phyloP scores from a whole-genome alignment of 345 rosid genomes.

The Linum lewisii region DNA sequence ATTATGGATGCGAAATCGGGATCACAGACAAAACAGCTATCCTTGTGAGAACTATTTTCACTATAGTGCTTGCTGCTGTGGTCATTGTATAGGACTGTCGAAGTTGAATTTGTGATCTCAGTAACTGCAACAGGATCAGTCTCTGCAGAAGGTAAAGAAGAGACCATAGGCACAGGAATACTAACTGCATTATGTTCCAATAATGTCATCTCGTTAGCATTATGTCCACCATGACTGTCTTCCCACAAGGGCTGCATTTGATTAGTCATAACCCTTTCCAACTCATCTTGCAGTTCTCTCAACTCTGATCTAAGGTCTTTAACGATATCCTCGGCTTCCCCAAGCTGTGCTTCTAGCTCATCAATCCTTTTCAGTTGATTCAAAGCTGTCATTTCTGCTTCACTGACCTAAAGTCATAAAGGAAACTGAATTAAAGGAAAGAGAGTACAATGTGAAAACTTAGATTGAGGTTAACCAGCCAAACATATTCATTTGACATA shows the following conservation, averaged over 20 bases:
- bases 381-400: conserved; percentile 46
- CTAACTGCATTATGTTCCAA: conserved; percentile 21
- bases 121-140: conserved; percentile 19
- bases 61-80: conserved; percentile 20
- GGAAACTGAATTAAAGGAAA: neutral
- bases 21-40: conserved; percentile 35
- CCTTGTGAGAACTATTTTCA: conserved; percentile 27
- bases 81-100: conserved; percentile 18
- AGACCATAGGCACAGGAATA: conserved; percentile 18
- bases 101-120: conserved; percentile 24
- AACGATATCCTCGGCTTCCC: conserved; percentile 81
- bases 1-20: conserved; percentile 59
- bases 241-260: conserved; percentile 17
- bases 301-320: conserved; percentile 74
- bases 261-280: conserved; percentile 31
- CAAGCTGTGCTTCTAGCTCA: conserved; percentile 83
- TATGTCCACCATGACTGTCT: conserved; percentile 13
- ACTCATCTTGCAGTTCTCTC: conserved; percentile 49
- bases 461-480: neutral
- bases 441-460: neutral
- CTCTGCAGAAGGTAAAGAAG: conserved; percentile 27
- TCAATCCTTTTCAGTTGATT: conserved; percentile 53
- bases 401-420: conserved; percentile 39
- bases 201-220: conserved; percentile 14
- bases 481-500: too few species aligned